Conservation (phyloP, 2,329 filamentous ascomycete species). For the Fusarium gaditjirri region DNA sequence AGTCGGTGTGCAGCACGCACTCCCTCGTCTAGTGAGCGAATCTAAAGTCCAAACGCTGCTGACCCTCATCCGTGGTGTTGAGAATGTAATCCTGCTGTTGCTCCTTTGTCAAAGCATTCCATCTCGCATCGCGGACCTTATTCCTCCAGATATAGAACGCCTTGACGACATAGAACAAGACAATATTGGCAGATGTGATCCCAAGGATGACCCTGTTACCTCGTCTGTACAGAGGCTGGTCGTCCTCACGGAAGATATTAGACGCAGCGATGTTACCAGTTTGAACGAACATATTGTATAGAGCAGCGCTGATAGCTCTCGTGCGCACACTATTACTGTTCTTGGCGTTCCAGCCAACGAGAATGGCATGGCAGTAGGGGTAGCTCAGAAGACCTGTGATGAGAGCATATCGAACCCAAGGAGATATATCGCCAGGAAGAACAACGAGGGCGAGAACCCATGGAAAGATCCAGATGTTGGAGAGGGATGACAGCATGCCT, state of each 20-base stretch:
- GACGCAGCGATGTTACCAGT: conserved; percentile 55
- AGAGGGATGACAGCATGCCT: conserved; percentile 56
- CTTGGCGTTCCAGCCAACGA: conserved; percentile 68
- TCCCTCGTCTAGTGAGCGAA: conserved; percentile 56
- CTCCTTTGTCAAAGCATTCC: conserved; percentile 56
- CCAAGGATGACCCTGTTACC: conserved; percentile 62
- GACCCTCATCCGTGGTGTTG: conserved; percentile 63
- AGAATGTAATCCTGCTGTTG: conserved; percentile 60
- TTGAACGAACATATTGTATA: conserved; percentile 69
- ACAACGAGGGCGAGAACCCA: conserved; percentile 58
- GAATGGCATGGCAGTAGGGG: conserved; percentile 57
- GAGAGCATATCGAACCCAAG: conserved; percentile 57
- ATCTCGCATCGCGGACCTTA: conserved; percentile 54
- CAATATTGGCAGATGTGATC: conserved; percentile 59
- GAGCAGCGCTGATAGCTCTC: conserved; percentile 67
- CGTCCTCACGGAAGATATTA: conserved; percentile 60
- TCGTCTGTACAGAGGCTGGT: conserved; percentile 62
- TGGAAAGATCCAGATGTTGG: conserved; percentile 63
- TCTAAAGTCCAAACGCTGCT: conserved; percentile 65
- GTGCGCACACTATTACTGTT: conserved; percentile 72
- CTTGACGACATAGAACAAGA: conserved; percentile 58
- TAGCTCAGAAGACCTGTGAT: conserved; percentile 55
- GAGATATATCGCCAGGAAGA: conserved; percentile 49
- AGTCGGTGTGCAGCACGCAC: no score
- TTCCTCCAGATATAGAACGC: conserved; percentile 61